A percentile compares a stretch with the other conserved stretches of the same genome.
phyloP scores from a whole-genome alignment of 257 asterid genomes.

The Petunia secreta region DNA sequence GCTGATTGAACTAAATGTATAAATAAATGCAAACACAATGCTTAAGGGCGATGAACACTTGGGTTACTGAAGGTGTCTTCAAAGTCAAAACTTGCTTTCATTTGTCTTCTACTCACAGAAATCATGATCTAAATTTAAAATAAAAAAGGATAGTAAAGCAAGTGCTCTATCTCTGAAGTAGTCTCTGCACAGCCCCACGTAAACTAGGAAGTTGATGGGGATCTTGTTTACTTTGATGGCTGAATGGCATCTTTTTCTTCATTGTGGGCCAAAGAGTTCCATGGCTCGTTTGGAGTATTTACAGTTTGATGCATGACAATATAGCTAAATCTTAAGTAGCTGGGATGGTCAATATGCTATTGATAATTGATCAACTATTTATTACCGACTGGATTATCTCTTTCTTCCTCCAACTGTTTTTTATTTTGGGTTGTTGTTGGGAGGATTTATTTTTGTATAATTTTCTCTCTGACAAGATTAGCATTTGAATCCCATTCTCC shows the following conservation, averaged over 20 bases:
- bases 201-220: constrained; percentile 3
- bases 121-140: background rate
- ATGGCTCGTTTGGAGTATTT: no score
- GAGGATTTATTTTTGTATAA: no score
- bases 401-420: constrained; percentile 7
- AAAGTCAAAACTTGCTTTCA: background rate
- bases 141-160: background rate
- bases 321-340: no score
- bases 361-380: background rate
- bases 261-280: no score
- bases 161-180: constrained; percentile 10
- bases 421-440: no score
- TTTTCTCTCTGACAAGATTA: background rate
- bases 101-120: background rate
- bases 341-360: background rate
- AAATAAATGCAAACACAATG: background rate
- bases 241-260: no score
- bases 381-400: background rate
- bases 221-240: background rate
- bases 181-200: background rate
- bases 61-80: background rate
- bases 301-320: no score
- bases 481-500: background rate
- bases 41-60: background rate
- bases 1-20: background rate